A percentile compares a stretch with the other conserved stretches of the same genome.
Conservation (phyloP, 139 green algal genomes). For the Coccomyxa sp. region DNA sequence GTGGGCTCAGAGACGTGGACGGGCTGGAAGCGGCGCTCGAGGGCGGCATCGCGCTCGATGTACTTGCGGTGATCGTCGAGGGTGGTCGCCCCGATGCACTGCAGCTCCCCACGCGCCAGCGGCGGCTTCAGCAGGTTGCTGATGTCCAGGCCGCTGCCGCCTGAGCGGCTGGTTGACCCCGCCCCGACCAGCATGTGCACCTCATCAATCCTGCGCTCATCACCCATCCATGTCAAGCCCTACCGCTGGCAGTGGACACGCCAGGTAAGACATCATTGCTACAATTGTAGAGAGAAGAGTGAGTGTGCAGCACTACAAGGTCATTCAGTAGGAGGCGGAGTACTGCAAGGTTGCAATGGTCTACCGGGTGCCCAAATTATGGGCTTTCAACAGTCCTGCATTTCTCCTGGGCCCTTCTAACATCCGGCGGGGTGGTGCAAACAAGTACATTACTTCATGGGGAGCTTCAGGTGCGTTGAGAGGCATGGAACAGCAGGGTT, state of each 20-base stretch:
- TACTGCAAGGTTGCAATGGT: too few relatives aligned
- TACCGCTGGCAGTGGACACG: too few relatives aligned
- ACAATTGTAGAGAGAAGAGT: too few relatives aligned
- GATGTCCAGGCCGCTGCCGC: constrained; percentile 87
- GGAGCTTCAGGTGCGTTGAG: too few relatives aligned
- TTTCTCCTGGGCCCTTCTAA: too few relatives aligned
- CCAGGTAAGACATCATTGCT: too few relatives aligned
- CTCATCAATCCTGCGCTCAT: constrained; percentile 60
- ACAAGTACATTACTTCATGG: not conserved
- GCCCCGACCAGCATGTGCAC: constrained; percentile 94
- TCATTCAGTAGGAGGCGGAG: too few relatives aligned
- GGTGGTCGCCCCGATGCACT: constrained; percentile 85
- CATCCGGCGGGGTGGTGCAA: not conserved
- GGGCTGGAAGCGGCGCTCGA: constrained; percentile 95
- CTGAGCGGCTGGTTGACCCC: constrained; percentile 46
- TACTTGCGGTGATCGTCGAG: constrained; percentile 82
- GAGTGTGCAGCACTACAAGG: too few relatives aligned
- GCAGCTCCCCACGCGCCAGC: constrained; percentile 69
- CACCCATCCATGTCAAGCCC: not conserved
- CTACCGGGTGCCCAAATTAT: too few relatives aligned
- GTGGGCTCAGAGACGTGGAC: constrained; percentile 80
- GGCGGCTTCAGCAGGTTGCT: constrained; percentile 94
- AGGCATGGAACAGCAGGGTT: not conserved
- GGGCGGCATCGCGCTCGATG: constrained; percentile 92
- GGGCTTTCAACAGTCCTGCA: too few relatives aligned